phyloP scores from a whole-genome alignment of 2,329 filamentous ascomycete species.

The Nemania sp. region DNA sequence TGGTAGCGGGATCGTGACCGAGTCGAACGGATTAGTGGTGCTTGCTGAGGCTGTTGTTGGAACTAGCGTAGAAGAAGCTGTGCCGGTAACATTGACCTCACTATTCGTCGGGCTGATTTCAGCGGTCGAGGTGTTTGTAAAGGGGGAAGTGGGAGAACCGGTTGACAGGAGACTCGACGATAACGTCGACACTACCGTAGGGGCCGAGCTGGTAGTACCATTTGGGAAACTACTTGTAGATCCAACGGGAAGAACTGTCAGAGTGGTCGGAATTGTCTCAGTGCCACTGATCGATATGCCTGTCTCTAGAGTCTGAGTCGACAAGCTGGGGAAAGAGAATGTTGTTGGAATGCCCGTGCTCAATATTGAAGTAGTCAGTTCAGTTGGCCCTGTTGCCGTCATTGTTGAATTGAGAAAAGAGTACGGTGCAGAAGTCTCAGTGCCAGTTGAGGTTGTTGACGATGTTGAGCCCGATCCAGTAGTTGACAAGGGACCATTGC shows the following conservation, averaged over 20 bases:
- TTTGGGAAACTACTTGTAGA: constrained; percentile 6
- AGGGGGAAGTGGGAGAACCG: neutral
- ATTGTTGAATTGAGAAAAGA: constrained; percentile 13
- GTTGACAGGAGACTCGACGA: neutral
- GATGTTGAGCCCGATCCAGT: too few relatives aligned
- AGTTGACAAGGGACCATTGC: too few relatives aligned
- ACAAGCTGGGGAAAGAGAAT: neutral
- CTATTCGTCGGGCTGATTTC: neutral
- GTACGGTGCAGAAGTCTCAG: constrained; percentile 7
- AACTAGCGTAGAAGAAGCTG: constrained; percentile 1
- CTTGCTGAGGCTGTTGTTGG: neutral
- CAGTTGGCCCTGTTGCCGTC: neutral
- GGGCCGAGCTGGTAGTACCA: neutral
- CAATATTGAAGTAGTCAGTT: neutral
- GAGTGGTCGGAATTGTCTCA: too few relatives aligned
- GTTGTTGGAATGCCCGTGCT: constrained; percentile 9
- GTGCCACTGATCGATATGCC: neutral
- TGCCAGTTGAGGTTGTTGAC: too few relatives aligned
- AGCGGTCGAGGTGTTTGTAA: constrained; percentile 12
- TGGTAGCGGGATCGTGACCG: constrained; percentile 20
- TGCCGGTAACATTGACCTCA: neutral
- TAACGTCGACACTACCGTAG: neutral
- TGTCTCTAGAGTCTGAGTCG: neutral
- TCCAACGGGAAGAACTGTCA: too few relatives aligned
- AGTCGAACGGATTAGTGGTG: constrained; percentile 3